A percentile compares a stretch with the other conserved stretches of the same genome.
Conservation (phyloP, 257 asterid species). For the Salvia miltiorrhiza region DNA sequence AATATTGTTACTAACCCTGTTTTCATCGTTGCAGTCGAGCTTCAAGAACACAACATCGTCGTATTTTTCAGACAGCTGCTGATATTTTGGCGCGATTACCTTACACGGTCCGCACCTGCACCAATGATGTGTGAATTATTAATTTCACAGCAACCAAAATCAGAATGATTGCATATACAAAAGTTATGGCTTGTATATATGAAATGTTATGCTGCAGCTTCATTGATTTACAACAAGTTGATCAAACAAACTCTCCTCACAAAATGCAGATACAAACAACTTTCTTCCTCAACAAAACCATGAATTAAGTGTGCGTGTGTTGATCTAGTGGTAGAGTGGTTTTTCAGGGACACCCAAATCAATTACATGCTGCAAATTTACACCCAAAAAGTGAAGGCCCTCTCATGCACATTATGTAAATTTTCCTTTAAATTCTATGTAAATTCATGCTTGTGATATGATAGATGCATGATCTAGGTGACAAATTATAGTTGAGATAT, state of each 20-base stretch:
- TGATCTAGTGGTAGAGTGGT: too few species aligned
- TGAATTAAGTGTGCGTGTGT: too few species aligned
- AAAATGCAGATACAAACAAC: background rate
- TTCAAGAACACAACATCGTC: conserved; percentile 74
- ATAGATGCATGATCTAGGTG: background rate
- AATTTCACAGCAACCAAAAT: background rate
- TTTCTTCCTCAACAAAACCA: background rate
- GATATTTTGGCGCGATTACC: conserved; percentile 73
- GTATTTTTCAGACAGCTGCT: conserved; percentile 57
- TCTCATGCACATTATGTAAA: background rate
- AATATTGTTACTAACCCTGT: conserved; percentile 45
- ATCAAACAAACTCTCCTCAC: background rate
- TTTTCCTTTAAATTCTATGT: background rate
- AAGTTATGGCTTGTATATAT: background rate
- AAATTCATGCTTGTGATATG: background rate
- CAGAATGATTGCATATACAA: background rate
- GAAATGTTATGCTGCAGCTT: background rate
- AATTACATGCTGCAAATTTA: background rate
- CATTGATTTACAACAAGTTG: background rate
- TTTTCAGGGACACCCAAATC: too few species aligned
- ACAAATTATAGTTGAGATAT: background rate
- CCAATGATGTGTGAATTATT: background rate
- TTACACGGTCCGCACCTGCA: conserved; percentile 98
- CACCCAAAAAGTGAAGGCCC: background rate
- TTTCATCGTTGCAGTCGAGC: conserved; percentile 93